phyloP scores from a whole-genome alignment of 148 eudicot species.

The Vaccinium macrocarpon region DNA sequence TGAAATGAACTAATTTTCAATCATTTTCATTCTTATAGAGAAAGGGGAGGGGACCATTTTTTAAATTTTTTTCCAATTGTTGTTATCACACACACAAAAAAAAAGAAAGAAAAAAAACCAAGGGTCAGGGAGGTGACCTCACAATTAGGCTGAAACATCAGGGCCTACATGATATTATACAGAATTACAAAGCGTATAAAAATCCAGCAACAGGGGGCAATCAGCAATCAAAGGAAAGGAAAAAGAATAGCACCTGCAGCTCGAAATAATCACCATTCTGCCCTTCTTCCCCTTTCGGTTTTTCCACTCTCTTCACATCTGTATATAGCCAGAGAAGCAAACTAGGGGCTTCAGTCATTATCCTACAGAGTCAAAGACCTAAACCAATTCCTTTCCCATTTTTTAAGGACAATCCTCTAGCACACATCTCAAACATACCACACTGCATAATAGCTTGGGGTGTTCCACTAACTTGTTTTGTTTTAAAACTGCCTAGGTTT shows the following conservation, averaged over 20 bases:
- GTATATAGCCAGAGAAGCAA: constrained; percentile 10
- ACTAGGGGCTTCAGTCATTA: neutral
- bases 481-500: too few species aligned
- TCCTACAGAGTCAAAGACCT: neutral
- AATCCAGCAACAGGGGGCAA: neutral
- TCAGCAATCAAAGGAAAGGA: neutral
- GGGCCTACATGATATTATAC: neutral
- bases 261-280: constrained; percentile 85
- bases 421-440: neutral
- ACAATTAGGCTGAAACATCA: neutral
- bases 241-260: constrained; percentile 58
- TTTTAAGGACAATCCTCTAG: neutral
- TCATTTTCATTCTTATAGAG: neutral
- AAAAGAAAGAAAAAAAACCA: too few species aligned
- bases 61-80: neutral
- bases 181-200: neutral
- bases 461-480: too few species aligned
- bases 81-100: neutral
- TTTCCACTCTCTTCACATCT: constrained; percentile 67
- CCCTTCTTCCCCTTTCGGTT: constrained; percentile 39
- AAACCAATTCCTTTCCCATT: neutral
- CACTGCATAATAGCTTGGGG: neutral
- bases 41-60: neutral
- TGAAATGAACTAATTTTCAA: neutral
- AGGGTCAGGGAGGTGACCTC: neutral